These are phyloP conservation scores for Pyracantha coccinea DNA, from an alignment of 331 rosid species.

Conservation along the genomic window DNA sequence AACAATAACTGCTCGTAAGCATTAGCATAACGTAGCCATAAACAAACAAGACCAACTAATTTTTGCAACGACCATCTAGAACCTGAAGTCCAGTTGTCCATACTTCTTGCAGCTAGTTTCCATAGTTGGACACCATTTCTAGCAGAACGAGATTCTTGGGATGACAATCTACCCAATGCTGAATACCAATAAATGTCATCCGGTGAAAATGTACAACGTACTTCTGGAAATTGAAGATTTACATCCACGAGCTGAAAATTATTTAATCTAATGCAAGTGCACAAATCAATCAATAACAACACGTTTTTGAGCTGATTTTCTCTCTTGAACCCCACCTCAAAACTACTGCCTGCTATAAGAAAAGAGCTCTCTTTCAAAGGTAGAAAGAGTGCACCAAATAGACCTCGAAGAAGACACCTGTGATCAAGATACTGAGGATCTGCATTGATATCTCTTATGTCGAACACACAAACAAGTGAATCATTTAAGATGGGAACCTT, in stretches of 20 bases:
- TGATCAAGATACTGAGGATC: slow-evolving; percentile 33
- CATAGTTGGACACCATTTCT: slow-evolving; percentile 77
- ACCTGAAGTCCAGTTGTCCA: slow-evolving; percentile 31
- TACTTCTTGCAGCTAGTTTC: slow-evolving; percentile 69
- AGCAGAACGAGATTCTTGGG: slow-evolving; percentile 31
- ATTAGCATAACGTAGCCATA: slow-evolving; percentile 68
- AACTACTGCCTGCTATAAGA: slow-evolving; percentile 36
- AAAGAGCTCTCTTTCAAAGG: slow-evolving; percentile 42
- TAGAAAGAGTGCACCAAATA: slow-evolving; percentile 39
- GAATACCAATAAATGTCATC: slow-evolving; percentile 41
- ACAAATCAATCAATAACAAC: slow-evolving; percentile 37
- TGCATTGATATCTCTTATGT: slow-evolving; percentile 49
- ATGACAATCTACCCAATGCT: slow-evolving; percentile 35
- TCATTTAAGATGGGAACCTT: slow-evolving; percentile 48
- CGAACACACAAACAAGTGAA: slow-evolving; percentile 28
- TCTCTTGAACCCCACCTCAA: slow-evolving; percentile 42
- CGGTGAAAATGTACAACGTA: slow-evolving; percentile 46
- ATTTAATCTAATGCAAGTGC: slow-evolving; percentile 34
- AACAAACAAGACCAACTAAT: slow-evolving; percentile 40
- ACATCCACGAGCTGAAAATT: slow-evolving; percentile 48
- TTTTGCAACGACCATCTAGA: slow-evolving; percentile 46
- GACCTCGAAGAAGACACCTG: slow-evolving; percentile 44
- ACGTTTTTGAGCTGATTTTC: slow-evolving; percentile 18
- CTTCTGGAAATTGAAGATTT: slow-evolving; percentile 52
- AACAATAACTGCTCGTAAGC: slow-evolving; percentile 59